Evolutionary conservation across 345 rosid species (phyloP).

Genomic region (Salix dunnii): DNA sequence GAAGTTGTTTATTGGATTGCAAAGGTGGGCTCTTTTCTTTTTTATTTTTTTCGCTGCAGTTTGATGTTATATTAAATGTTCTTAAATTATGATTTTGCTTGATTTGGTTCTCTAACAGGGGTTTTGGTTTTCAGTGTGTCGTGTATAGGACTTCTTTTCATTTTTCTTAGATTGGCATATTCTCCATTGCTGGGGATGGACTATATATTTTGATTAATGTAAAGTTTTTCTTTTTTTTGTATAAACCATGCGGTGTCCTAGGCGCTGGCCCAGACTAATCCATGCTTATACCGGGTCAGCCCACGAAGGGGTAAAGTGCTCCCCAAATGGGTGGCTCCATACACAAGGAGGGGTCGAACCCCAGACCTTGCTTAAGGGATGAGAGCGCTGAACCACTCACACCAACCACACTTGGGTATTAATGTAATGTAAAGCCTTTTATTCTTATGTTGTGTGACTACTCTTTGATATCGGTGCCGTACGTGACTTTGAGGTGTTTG

Average conservation of each 20-base stretch:
- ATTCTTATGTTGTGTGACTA: background rate
- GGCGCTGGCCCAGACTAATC: fast-evolving
- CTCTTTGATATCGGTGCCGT: conserved; percentile 5
- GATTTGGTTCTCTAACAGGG: background rate
- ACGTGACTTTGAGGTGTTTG: background rate
- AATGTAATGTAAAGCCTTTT: background rate
- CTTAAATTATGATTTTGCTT: background rate
- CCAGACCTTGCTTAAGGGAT: too few species aligned
- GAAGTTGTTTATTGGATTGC: conserved; percentile 59
- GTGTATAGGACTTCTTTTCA: background rate
- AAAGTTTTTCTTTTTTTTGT: too few species aligned
- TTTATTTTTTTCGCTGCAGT: background rate
- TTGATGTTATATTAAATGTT: background rate
- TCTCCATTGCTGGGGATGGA: background rate
- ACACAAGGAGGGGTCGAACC: too few species aligned
- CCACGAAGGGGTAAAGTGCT: too few species aligned
- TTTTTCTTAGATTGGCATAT: background rate
- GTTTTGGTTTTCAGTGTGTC: background rate
- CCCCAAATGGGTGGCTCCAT: too few species aligned
- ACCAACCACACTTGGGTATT: too few species aligned
- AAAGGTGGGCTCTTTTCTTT: conserved; percentile 45
- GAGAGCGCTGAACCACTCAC: too few species aligned
- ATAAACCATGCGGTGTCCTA: too few species aligned
- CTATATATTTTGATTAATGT: conserved; percentile 1
- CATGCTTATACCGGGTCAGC: too few species aligned